These are phyloP conservation scores for Phytophthora boehmeriae DNA, from an alignment of 352 stramenopile genomes.

Conservation along the genomic window DNA sequence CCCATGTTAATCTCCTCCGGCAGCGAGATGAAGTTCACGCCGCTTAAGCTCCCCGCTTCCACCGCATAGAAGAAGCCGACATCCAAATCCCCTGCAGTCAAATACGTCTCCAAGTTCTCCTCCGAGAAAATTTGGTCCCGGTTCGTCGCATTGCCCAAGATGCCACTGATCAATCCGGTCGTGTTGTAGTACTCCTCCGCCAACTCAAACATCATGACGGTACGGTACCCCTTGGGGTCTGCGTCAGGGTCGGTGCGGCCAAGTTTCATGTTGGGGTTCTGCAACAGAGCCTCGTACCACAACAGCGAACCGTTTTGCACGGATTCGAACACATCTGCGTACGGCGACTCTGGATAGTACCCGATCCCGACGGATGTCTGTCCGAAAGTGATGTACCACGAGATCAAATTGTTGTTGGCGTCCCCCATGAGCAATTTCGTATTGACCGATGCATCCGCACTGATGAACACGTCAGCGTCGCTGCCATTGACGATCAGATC, in stretches of 20 bases:
- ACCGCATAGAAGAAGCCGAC: slow-evolving; percentile 43
- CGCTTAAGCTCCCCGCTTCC: slow-evolving; percentile 28
- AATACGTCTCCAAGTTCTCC: slow-evolving; percentile 36
- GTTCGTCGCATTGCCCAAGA: slow-evolving; percentile 39
- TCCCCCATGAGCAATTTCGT: slow-evolving; percentile 36
- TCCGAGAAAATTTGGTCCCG: slow-evolving; percentile 42
- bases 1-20: slow-evolving; percentile 39
- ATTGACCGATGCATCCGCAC: slow-evolving; percentile 38
- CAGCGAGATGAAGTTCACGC: slow-evolving; percentile 33
- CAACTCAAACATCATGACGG: slow-evolving; percentile 44
- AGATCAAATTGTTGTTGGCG: slow-evolving; percentile 36
- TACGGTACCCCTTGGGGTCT: slow-evolving; percentile 40
- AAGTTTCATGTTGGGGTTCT: slow-evolving; percentile 37
- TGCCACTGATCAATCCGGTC: slow-evolving; percentile 18
- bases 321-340: slow-evolving; percentile 30
- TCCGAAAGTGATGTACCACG: slow-evolving; percentile 40
- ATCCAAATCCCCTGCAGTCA: slow-evolving; percentile 33
- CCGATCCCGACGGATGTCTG: slow-evolving; percentile 34
- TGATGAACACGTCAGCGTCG: slow-evolving; percentile 39
- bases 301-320: slow-evolving; percentile 36
- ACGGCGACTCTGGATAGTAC: slow-evolving; percentile 33
- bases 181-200: slow-evolving; percentile 39
- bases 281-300: slow-evolving; percentile 36
- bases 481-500: slow-evolving; percentile 38
- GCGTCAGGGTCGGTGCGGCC: slow-evolving; percentile 35